phyloP scores from a whole-genome alignment of 805 yeast species.

The Candida sakaeoensis region DNA sequence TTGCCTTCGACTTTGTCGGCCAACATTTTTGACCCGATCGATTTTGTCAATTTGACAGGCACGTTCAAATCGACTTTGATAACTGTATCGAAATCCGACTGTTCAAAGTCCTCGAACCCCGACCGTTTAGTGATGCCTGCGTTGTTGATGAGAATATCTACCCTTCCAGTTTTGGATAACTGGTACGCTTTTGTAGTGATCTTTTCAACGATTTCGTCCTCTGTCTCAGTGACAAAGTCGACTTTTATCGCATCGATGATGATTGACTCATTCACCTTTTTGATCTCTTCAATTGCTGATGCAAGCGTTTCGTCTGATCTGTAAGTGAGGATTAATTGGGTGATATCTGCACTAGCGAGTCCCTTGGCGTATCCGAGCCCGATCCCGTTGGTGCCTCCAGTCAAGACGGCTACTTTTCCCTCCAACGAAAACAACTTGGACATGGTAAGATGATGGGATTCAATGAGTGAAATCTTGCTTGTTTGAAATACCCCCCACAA shows the following conservation, averaged over 20 bases:
- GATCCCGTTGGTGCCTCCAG: slow-evolving; percentile 59
- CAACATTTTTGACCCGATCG: slow-evolving; percentile 79
- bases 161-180: slow-evolving; percentile 23
- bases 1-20: slow-evolving; percentile 63
- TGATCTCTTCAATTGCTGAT: slow-evolving; percentile 21
- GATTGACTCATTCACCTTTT: slow-evolving; percentile 18
- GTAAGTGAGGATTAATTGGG: slow-evolving; percentile 32
- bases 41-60: slow-evolving; percentile 57
- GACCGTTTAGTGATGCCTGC: slow-evolving; percentile 46
- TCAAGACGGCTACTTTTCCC: slow-evolving; percentile 41
- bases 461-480: too few relatives aligned
- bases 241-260: slow-evolving; percentile 20
- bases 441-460: too few relatives aligned
- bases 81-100: slow-evolving; percentile 35
- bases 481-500: not conserved
- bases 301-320: slow-evolving; percentile 27
- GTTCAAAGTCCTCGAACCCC: slow-evolving; percentile 35
- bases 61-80: slow-evolving; percentile 39
- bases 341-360: slow-evolving; percentile 49
- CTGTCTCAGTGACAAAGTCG: slow-evolving; percentile 20
- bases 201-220: slow-evolving; percentile 22
- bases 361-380: slow-evolving; percentile 52
- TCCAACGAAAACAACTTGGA: slow-evolving; percentile 30
- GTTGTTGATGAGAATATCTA: slow-evolving; percentile 44
- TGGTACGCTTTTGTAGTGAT: slow-evolving; percentile 27